phyloP scores from a whole-genome alignment of 805 yeast genomes.

The Wickerhamomyces bisporus region DNA sequence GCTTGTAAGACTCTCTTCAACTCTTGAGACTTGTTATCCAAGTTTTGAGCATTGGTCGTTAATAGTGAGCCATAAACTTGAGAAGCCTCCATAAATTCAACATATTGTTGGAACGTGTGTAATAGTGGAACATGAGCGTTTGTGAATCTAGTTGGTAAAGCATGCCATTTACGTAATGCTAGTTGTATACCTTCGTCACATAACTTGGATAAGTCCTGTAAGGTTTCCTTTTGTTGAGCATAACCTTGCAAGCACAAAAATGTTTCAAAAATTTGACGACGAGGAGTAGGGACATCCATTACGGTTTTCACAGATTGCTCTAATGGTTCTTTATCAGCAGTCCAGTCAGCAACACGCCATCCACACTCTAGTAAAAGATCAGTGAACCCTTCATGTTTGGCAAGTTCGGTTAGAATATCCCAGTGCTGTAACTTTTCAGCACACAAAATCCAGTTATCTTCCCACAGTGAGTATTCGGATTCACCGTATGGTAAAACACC shows the following conservation, averaged over 20 bases:
- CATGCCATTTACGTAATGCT: slow-evolving; percentile 88
- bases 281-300: slow-evolving; percentile 98
- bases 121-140: slow-evolving; percentile 84
- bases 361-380: slow-evolving; percentile 96
- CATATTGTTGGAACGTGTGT: slow-evolving; percentile 95
- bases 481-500: slow-evolving; percentile 95
- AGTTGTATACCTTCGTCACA: slow-evolving; percentile 97
- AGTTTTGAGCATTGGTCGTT: slow-evolving; percentile 85
- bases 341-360: slow-evolving; percentile 99
- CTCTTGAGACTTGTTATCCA: slow-evolving; percentile 91
- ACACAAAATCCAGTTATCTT: slow-evolving; percentile 96
- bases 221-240: slow-evolving; percentile 83
- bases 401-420: slow-evolving; percentile 94
- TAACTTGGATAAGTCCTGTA: slow-evolving; percentile 75
- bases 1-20: slow-evolving; percentile 91
- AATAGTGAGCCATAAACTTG: slow-evolving; percentile 86
- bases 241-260: slow-evolving; percentile 89
- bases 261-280: slow-evolving; percentile 93
- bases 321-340: slow-evolving; percentile 86
- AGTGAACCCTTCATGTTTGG: slow-evolving; percentile 96
- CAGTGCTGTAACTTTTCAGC: slow-evolving; percentile 97
- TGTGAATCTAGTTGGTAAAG: slow-evolving; percentile 67
- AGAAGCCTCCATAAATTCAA: slow-evolving; percentile 95
- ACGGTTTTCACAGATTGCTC: slow-evolving; percentile 93
- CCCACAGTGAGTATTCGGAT: slow-evolving; percentile 94